Percentiles rank a stretch among this genome's conserved stretches.
phyloP scores from a whole-genome alignment of 177 flowering plant species.

The Telopea speciosissima region DNA sequence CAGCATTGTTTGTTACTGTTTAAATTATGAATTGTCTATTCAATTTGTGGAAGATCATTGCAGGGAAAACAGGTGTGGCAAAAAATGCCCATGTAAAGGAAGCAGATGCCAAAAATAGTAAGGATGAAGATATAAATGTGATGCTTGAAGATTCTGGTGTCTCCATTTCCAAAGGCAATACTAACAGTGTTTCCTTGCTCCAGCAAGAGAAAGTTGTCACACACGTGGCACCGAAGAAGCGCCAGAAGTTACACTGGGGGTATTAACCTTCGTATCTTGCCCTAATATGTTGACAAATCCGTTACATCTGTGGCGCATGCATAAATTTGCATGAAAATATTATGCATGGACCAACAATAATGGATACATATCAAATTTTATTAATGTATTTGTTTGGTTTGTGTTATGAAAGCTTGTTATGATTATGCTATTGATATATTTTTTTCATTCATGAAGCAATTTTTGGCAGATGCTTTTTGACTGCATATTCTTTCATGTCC shows the following conservation, averaged over 20 bases:
- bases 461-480: neutral
- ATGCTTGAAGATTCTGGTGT: conserved; percentile 18
- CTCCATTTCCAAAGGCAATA: conserved; percentile 8
- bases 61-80: conserved; percentile 2
- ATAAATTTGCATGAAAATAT: neutral
- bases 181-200: neutral
- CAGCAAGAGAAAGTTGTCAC: conserved; percentile 19
- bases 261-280: conserved; percentile 15
- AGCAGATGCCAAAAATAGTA: conserved; percentile 2
- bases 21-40: neutral
- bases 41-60: neutral
- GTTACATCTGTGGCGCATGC: too few species aligned
- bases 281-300: neutral
- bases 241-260: conserved; percentile 73
- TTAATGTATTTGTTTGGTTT: too few species aligned
- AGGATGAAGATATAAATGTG: conserved; percentile 8
- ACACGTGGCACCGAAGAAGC: conserved; percentile 30
- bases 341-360: neutral
- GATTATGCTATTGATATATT: neutral
- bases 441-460: neutral
- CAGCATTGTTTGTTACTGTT: neutral
- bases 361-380: too few species aligned
- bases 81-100: conserved; percentile 3
- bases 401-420: neutral
- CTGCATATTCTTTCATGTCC: neutral